Evolutionary conservation across 2,329 filamentous ascomycete species (phyloP), one percentile per base, ranked within the genome.

Genomic region (Trichoderma guizhouense): DNA sequence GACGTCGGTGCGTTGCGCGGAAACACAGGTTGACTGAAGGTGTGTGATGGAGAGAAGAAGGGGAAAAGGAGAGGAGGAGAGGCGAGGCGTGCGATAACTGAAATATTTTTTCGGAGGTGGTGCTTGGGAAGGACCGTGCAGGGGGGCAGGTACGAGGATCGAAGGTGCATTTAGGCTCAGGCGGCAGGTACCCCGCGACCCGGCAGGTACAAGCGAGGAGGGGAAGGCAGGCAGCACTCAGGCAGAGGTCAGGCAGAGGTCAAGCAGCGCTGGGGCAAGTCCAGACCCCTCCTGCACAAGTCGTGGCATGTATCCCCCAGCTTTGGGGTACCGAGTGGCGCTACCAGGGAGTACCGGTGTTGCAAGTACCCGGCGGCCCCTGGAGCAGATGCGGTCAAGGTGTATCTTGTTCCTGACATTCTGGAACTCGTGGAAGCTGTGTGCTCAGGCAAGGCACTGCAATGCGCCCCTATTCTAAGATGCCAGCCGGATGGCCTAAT

Each of bases 1-100:
- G 81, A 84, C 82, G 82, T 76, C 82, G 81, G 79, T 82, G 82
- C 82, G 82, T 84, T 84, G 82, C 81, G 82, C 82, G 82, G 82
- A 83, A 80, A 84, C 82, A 83, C 82, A 83, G 79, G 77, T 77
- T 83, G 79, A 78, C 81, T 83, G 80, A 78, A 79, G 77, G 78
- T 80, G 79, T 84, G 83, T 84, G 82, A 82, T 83, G 65, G 81
- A 75, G 78, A 78, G 77, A 36, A 36, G 76, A 78, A 79, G 77
- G 77, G 76, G 77, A 78, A 76, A 78, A 75, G 77, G 77, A 76
- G 75, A 77, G 76, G 71, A 74, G 76, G 24, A 60, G 64, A 76
- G 76, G 74, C 76, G 77, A 77, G 79, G 76, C 28, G 64, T 67
- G 64, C 64, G 77, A 78, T 78, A 65, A 79, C 77, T 82, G 78